Evolutionary conservation across 768 basidiomycete genomes (phyloP), one percentile per base, ranked within the genome.

Genomic region (Lactarius tabidus): DNA sequence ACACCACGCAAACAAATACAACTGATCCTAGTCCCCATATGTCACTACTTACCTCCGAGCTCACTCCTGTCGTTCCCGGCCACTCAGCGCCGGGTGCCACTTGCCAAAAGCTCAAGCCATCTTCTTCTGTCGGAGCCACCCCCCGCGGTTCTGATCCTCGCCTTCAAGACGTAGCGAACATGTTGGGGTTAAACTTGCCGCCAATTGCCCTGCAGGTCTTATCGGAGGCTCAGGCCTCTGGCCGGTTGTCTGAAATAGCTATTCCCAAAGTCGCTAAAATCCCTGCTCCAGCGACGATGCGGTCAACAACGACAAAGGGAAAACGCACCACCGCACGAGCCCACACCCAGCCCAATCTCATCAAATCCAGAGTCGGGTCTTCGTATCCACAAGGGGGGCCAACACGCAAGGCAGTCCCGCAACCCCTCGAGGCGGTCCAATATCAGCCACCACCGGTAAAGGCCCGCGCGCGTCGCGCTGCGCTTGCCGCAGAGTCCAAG

Each of bases 381-480:
- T 20, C 59, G 10, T 51, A 60, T 6, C 23, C 59, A 17, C 33
- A n/a, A 10, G 59, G 59, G 14, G 59, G 48, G 33, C 59, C 59
- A 43, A 48, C 23, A 23, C 59, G 45, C n/a, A 60, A 51, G 17
- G 15, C 59, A 26, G 59, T 60, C 26, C 59, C 59, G 15, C 59
- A 60, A 28, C 59, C 59, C 6, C 45, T 60, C 33, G 59, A 60
- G 17, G 59, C 59, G 15, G 45, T 43, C 10, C 45, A 33, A 33
- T 48, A 60, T 51, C 59, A 60, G 23, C 45, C 59, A 48, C 59
- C 59, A 15, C 45, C 59, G 17, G 12, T 51, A 23, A 60, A 60
- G 23, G 59, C 59, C 17, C 59, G 59, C 9, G 45, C 59, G 6
- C 59, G 59, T 31, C 59, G 59, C 23, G 45, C 14, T 1, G 59